phyloP scores from a whole-genome alignment of 768 basidiomycete genomes.

The Tylopilus balloui region DNA sequence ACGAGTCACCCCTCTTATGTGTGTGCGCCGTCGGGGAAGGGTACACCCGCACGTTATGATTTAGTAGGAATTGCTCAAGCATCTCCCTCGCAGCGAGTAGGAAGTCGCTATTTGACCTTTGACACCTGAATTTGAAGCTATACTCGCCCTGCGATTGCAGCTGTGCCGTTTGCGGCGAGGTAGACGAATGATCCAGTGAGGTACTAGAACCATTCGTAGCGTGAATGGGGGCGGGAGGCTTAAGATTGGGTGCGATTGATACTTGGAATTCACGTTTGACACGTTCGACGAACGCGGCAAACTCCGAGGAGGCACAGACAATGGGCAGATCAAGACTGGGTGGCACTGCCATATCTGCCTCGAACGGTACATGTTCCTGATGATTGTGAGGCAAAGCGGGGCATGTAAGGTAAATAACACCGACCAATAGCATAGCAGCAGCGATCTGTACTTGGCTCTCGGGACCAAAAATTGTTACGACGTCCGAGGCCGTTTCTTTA shows the following conservation, averaged over 20 bases:
- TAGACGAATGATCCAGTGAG: constrained; percentile 45
- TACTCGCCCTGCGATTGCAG: constrained; percentile 49
- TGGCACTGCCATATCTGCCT: constrained; percentile 91
- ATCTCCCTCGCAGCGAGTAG: constrained; percentile 85
- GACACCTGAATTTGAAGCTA: constrained; percentile 94
- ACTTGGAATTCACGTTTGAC: constrained; percentile 95
- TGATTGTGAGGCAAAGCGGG: constrained; percentile 3
- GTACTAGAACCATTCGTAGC: constrained; percentile 45
- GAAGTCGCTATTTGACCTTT: constrained; percentile 92
- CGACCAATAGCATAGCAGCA: constrained; percentile 88
- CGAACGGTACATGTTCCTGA: constrained; percentile 94
- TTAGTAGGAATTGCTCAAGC: constrained; percentile 85
- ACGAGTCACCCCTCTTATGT: constrained; percentile 86
- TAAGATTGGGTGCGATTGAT: constrained; percentile 78
- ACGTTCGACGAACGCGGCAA: constrained; percentile 78
- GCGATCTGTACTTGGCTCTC: constrained; percentile 97
- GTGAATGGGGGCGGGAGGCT: constrained; percentile 34
- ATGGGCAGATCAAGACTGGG: constrained; percentile 74
- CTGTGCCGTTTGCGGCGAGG: constrained; percentile 18
- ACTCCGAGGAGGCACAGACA: constrained; percentile 76
- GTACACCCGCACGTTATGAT: constrained; percentile 79
- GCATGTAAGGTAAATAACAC: constrained; percentile 22
- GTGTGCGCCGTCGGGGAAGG: constrained; percentile 73
- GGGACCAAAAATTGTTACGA: constrained; percentile 94
- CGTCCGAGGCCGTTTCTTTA: constrained; percentile 90